phyloP scores from a whole-genome alignment of 2,329 filamentous ascomycete genomes.

The Sporothrix phasma region DNA sequence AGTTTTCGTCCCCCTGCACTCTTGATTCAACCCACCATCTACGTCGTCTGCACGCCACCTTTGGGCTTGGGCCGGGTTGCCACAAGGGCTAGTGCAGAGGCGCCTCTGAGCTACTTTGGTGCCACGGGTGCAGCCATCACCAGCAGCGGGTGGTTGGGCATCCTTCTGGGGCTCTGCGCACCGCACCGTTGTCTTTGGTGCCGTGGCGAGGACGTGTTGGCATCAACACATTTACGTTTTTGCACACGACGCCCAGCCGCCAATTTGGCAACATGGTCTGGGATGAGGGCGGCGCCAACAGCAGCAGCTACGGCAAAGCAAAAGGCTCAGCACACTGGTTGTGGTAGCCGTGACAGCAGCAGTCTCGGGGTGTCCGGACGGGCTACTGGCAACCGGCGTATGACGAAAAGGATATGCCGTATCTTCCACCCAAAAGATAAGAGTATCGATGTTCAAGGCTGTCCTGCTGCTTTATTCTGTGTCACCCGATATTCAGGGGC shows the following conservation, averaged over 20 bases:
- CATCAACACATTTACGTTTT: slow-evolving; percentile 29
- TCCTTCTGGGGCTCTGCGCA: slow-evolving; percentile 25
- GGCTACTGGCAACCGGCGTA: background rate
- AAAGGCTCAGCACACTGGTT: background rate
- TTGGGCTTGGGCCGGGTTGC: slow-evolving; percentile 50
- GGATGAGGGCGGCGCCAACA: slow-evolving; percentile 22
- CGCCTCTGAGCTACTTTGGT: slow-evolving; percentile 40
- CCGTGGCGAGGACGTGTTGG: slow-evolving; percentile 25
- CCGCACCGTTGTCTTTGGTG: slow-evolving; percentile 22
- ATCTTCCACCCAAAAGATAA: slow-evolving; percentile 1
- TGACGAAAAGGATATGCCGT: background rate
- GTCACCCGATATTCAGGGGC: background rate
- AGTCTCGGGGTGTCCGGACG: background rate
- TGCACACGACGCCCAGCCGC: slow-evolving; percentile 24
- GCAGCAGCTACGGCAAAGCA: background rate
- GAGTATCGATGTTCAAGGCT: too few relatives aligned
- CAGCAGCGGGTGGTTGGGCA: slow-evolving; percentile 34
- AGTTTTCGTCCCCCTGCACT: slow-evolving; percentile 34
- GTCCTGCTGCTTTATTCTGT: background rate
- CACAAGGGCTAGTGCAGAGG: slow-evolving; percentile 39
- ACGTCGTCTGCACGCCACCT: slow-evolving; percentile 51
- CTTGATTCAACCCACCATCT: slow-evolving; percentile 52
- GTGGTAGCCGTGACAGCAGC: background rate
- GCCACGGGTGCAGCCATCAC: slow-evolving; percentile 42
- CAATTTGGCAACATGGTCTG: slow-evolving; percentile 26